Conservation (phyloP, 2,329 filamentous ascomycete genomes). For the Myriangium duriaei region DNA sequence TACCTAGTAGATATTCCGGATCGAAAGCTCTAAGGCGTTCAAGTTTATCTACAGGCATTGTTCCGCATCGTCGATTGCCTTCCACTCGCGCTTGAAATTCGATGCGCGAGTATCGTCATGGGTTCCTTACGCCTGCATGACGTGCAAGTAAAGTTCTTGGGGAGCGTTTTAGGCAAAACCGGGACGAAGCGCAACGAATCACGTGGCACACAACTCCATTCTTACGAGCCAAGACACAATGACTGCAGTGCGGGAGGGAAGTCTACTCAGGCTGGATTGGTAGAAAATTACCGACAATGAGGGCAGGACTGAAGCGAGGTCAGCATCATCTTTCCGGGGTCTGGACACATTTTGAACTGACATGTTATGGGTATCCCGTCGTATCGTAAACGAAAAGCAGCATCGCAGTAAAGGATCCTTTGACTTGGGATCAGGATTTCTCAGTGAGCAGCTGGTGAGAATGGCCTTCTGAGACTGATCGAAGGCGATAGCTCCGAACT, state of each 20-base stretch:
- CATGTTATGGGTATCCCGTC: constrained; percentile 92
- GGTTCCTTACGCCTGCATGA: too few species aligned
- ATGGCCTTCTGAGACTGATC: constrained; percentile 89
- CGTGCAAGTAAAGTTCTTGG: too few species aligned
- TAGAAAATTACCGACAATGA: constrained; percentile 95
- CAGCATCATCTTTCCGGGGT: not conserved
- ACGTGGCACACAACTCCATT: too few species aligned
- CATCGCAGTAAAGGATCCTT: constrained; percentile 69
- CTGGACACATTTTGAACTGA: constrained; percentile 39
- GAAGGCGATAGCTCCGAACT: constrained; percentile 95
- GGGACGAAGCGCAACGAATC: too few species aligned
- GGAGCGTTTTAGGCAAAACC: too few species aligned
- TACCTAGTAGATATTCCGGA: not conserved
- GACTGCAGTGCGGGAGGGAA: too few species aligned
- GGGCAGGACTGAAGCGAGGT: constrained; percentile 53
- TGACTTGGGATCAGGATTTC: constrained; percentile 57
- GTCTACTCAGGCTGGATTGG: constrained; percentile 59
- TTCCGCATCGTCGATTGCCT: too few species aligned
- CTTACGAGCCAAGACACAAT: too few species aligned
- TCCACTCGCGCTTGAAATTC: too few species aligned
- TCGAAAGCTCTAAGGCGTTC: not conserved
- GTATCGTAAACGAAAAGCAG: constrained; percentile 95
- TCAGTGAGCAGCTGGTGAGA: constrained; percentile 82
- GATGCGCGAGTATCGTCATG: too few species aligned
- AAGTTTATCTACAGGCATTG: too few species aligned